phyloP scores from a whole-genome alignment of 2,329 filamentous ascomycete genomes.

The Scytalidium lignicola region DNA sequence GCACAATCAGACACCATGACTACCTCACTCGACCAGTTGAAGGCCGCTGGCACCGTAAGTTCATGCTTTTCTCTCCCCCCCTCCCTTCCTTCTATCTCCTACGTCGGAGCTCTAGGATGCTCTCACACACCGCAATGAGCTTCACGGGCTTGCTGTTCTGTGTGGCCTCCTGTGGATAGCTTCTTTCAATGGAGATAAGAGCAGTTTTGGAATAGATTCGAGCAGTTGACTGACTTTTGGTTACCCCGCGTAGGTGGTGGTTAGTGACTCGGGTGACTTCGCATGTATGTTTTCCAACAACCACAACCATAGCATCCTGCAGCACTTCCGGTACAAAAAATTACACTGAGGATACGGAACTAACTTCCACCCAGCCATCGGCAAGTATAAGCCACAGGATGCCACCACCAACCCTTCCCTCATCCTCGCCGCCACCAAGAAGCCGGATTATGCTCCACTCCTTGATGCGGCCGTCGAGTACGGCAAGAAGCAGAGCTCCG shows the following conservation, averaged over 20 bases:
- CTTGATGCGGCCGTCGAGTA: slow-evolving; percentile 81
- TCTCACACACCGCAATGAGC: slow-evolving; percentile 5
- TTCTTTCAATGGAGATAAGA: slow-evolving; percentile 3
- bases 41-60: slow-evolving; percentile 92
- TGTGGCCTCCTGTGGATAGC: background rate
- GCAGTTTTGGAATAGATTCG: background rate
- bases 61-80: slow-evolving; percentile 17
- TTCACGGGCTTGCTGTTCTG: background rate
- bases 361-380: slow-evolving; percentile 66
- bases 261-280: slow-evolving; percentile 94
- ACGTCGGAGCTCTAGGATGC: slow-evolving; percentile 2
- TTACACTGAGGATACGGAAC: background rate
- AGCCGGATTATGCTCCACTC: slow-evolving; percentile 88
- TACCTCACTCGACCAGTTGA: slow-evolving; percentile 92
- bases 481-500: slow-evolving; percentile 70
- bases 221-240: slow-evolving; percentile 12
- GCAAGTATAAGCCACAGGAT: slow-evolving; percentile 99
- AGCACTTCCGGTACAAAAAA: slow-evolving; percentile 12
- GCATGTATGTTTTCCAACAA: slow-evolving; percentile 53
- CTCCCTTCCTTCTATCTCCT: slow-evolving; percentile 5
- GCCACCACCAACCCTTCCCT: slow-evolving; percentile 99
- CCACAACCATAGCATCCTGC: slow-evolving; percentile 10
- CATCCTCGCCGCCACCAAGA: slow-evolving; percentile 97
- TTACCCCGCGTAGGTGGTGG: slow-evolving; percentile 63
- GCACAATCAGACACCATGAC: slow-evolving; percentile 52